These are phyloP conservation scores for Aaosphaeria pasadenensis DNA, from an alignment of 2,329 filamentous ascomycete genomes.

Conservation along the genomic window DNA sequence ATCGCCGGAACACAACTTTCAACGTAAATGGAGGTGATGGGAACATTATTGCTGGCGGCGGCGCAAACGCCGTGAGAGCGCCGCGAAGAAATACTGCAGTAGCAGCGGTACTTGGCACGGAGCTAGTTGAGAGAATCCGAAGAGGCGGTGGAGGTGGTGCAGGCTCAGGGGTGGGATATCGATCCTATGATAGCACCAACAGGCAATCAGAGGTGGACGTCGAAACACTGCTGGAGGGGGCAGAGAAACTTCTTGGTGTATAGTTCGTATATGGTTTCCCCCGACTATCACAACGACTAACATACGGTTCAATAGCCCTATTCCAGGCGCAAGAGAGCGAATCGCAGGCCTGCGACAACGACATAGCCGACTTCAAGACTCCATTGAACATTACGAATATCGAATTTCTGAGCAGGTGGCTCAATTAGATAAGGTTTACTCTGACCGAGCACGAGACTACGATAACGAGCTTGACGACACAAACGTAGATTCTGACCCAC, in stretches of 20 bases:
- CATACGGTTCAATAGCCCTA: slow-evolving; percentile 50
- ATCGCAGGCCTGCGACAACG: slow-evolving; percentile 71
- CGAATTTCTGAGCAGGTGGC: slow-evolving; percentile 74
- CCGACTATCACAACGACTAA: neutral
- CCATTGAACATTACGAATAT: slow-evolving; percentile 75
- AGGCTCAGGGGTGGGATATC: slow-evolving; percentile 45
- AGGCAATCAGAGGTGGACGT: slow-evolving; percentile 76
- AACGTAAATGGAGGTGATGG: slow-evolving; percentile 29
- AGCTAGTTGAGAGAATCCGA: slow-evolving; percentile 78
- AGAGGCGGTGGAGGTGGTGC: slow-evolving; percentile 56
- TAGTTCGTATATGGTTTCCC: slow-evolving; percentile 56
- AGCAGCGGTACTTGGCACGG: slow-evolving; percentile 80
- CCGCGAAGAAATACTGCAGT: slow-evolving; percentile 78
- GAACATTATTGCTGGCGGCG: slow-evolving; percentile 34
- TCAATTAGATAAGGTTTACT: slow-evolving; percentile 64
- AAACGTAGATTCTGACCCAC: slow-evolving; percentile 34
- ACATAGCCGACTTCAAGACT: slow-evolving; percentile 68
- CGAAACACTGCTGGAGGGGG: slow-evolving; percentile 77
- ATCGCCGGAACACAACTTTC: slow-evolving; percentile 50
- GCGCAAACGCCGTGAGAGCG: slow-evolving; percentile 46
- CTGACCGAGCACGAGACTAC: slow-evolving; percentile 57
- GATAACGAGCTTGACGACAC: slow-evolving; percentile 51
- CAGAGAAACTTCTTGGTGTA: slow-evolving; percentile 84
- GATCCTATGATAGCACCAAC: slow-evolving; percentile 41
- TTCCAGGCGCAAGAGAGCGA: slow-evolving; percentile 73